A percentile compares a stretch with the other conserved stretches of the same genome.
These are phyloP conservation scores for Lactarius pseudohatsudake DNA, from an alignment of 768 basidiomycete genomes.

Conservation along the genomic window DNA sequence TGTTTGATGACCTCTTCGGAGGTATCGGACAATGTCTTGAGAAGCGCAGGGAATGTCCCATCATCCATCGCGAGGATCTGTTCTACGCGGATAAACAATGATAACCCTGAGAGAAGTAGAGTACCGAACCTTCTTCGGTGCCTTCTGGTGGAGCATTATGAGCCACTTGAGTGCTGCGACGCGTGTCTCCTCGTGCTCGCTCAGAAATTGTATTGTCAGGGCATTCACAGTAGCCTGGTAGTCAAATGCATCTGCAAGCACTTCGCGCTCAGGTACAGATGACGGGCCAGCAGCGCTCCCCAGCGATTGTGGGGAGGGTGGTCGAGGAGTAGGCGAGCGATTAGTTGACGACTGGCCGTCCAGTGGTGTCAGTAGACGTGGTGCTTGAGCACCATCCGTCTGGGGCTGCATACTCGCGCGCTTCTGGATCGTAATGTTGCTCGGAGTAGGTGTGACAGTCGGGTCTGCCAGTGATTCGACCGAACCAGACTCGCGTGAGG, in stretches of 20 bases:
- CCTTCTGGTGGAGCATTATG: constrained; percentile 97
- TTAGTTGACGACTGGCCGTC: constrained; percentile 13
- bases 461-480: constrained; percentile 46
- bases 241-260: constrained; percentile 69
- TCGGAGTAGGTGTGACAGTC: constrained; percentile 29
- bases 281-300: constrained; percentile 31
- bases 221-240: constrained; percentile 92
- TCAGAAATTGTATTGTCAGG: constrained; percentile 89
- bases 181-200: constrained; percentile 94
- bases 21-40: constrained; percentile 94
- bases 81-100: not conserved
- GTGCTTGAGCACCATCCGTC: not conserved
- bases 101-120: not conserved
- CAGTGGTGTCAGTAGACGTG: constrained; percentile 14
- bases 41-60: constrained; percentile 90
- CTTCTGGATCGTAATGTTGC: constrained; percentile 30
- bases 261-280: constrained; percentile 43
- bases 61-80: constrained; percentile 96
- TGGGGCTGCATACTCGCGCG: constrained; percentile 22
- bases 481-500: constrained; percentile 49
- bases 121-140: constrained; percentile 79
- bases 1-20: constrained; percentile 99
- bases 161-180: constrained; percentile 97
- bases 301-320: constrained; percentile 30
- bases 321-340: constrained; percentile 36